phyloP scores from a whole-genome alignment of 208 protist species.

The Porcisia deanei region DNA sequence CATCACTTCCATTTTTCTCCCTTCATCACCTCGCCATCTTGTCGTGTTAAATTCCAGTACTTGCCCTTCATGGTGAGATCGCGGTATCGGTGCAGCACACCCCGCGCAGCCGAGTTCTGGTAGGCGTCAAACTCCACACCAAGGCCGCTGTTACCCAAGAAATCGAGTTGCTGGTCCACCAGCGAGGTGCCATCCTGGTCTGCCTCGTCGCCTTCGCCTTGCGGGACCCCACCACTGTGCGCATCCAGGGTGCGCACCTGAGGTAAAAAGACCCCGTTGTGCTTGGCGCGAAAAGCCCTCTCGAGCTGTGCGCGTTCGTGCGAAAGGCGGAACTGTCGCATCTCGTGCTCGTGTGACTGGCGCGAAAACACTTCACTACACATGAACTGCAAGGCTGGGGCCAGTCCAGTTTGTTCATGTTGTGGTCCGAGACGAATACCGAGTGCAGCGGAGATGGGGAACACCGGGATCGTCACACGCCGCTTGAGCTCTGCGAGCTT shows the following conservation, averaged over 20 bases:
- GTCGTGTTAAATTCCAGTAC: slow-evolving; percentile 72
- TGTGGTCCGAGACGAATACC: slow-evolving; percentile 61
- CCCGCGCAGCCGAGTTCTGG: slow-evolving; percentile 54
- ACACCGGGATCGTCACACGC: slow-evolving; percentile 74
- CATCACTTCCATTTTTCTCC: slow-evolving; percentile 47
- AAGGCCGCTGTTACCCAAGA: slow-evolving; percentile 60
- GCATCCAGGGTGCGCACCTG: slow-evolving; percentile 5
- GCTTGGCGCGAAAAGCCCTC: slow-evolving; percentile 60
- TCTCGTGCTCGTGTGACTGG: slow-evolving; percentile 43
- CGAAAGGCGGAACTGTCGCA: slow-evolving; percentile 31
- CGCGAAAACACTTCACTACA: slow-evolving; percentile 66
- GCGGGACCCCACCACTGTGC: not conserved
- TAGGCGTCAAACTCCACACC: slow-evolving; percentile 71
- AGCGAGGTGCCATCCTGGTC: slow-evolving; percentile 40
- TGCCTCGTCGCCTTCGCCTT: not conserved
- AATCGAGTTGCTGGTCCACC: slow-evolving; percentile 84
- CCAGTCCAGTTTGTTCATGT: slow-evolving; percentile 55
- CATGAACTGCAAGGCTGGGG: slow-evolving; percentile 66
- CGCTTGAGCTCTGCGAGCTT: slow-evolving; percentile 75
- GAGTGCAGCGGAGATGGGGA: slow-evolving; percentile 86
- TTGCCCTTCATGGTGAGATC: slow-evolving; percentile 88
- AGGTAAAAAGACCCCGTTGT: slow-evolving; percentile 60
- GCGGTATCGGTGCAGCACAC: slow-evolving; percentile 73
- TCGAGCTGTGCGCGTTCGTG: slow-evolving; percentile 54
- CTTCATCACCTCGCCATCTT: slow-evolving; percentile 46